Evolutionary conservation across 148 eudicot genomes (phyloP), one percentile per base, ranked within the genome.

Genomic region (Spergularia marina): DNA sequence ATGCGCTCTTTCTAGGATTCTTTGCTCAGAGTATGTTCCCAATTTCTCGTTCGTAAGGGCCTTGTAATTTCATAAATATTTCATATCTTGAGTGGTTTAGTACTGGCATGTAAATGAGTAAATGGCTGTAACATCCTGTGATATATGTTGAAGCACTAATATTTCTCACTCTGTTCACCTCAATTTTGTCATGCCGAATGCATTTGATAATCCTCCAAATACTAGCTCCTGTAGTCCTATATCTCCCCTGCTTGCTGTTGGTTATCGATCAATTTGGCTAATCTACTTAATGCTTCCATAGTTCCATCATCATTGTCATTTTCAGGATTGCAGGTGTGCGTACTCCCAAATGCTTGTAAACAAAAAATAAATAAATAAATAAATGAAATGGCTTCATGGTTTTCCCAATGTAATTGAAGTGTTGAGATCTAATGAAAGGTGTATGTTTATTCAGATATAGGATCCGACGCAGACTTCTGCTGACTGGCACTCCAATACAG

Each of bases 401-500:
- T 30, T 44, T 17, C 12, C 11, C 62, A n/a, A n/a, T 11, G 20
- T 59, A 13, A n/a, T 53, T 60, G 65, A 72, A 41, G 39, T 30
- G 41, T 59, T 51, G 52, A 53, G 54, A 53, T 53, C 74, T 82
- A 18, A 68, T 56, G 13, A 51, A 34, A 47, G n/a, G 8, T 73
- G 12, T 63, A 44, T 54, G 59, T 73, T 56, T 74, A 44, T 74
- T 49, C 81, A 82, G 83, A 61, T 95, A 95, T 83, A 87, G 86
- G 75, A 92, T 92, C 75, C 88, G 98, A 58, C 86, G 99, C 64
- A 83, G 99, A 74, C 94, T 95, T 61, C 79, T 95, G 76, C 75
- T 95, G 82, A 95, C 99, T 65, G 99, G 99, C 21, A 95, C 99
- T 73, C 99, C 99, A 25, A 95, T 95, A 73, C 99, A 95, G 87